A percentile compares a stretch with the other conserved stretches of the same genome.
phyloP scores from a whole-genome alignment of 2,329 filamentous ascomycete species.

The Neocatenulostroma microsporum region DNA sequence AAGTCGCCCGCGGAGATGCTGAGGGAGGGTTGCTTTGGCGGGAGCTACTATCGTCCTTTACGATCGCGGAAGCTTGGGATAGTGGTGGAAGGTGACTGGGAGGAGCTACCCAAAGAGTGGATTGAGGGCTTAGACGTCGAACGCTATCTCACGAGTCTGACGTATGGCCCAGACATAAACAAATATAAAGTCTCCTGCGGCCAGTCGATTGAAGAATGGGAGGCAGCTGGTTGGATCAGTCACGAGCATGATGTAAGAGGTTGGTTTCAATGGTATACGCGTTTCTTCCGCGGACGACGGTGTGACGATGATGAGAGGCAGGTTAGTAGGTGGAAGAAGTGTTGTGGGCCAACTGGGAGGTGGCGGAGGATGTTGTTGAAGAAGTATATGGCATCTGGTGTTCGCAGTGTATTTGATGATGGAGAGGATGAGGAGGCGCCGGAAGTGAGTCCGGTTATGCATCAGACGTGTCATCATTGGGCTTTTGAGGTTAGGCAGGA shows the following conservation, averaged over 20 bases:
- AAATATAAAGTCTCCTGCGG: slow-evolving; percentile 48
- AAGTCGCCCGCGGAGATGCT: slow-evolving; percentile 48
- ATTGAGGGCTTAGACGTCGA: slow-evolving; percentile 33
- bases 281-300: slow-evolving; percentile 45
- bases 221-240: slow-evolving; percentile 49
- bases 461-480: slow-evolving; percentile 53
- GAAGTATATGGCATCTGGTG: slow-evolving; percentile 43
- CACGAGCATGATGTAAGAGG: slow-evolving; percentile 47
- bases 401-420: slow-evolving; percentile 44
- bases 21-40: slow-evolving; percentile 47
- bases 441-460: slow-evolving; percentile 49
- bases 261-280: slow-evolving; percentile 52
- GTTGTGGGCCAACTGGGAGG: slow-evolving; percentile 45
- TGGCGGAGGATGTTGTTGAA: slow-evolving; percentile 47
- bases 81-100: slow-evolving; percentile 41
- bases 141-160: slow-evolving; percentile 33
- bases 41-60: slow-evolving; percentile 45
- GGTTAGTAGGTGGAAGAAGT: slow-evolving; percentile 45
- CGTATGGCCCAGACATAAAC: slow-evolving; percentile 44
- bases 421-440: slow-evolving; percentile 32
- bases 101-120: slow-evolving; percentile 40
- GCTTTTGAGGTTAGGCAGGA: slow-evolving; percentile 47
- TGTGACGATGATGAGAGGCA: slow-evolving; percentile 48
- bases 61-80: slow-evolving; percentile 37
- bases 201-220: slow-evolving; percentile 50